phyloP scores from a whole-genome alignment of 768 basidiomycete species.

The Tylopilus rubrobrunneus region DNA sequence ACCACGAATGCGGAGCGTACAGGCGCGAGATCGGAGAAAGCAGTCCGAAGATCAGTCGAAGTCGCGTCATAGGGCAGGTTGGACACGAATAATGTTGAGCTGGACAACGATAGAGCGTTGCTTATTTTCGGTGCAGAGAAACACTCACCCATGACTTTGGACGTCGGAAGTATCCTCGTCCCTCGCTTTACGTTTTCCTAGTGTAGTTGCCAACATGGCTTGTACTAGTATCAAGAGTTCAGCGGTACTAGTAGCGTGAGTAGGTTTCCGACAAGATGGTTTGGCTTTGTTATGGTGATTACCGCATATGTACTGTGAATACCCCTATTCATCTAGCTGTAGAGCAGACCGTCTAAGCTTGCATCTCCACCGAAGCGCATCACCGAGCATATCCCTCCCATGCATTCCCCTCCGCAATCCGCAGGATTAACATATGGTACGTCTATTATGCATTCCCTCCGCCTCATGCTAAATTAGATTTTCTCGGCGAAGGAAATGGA shows the following conservation, averaged over 20 bases:
- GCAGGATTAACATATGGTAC: too few relatives aligned
- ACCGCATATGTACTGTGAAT: too few relatives aligned
- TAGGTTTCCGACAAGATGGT: not conserved
- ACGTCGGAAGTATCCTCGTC: constrained; percentile 13
- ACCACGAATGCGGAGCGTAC: constrained; percentile 94
- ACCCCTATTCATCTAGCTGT: too few relatives aligned
- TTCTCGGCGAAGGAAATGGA: too few relatives aligned
- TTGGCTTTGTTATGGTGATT: constrained; percentile 4
- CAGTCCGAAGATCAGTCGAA: constrained; percentile 83
- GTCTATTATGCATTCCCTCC: too few relatives aligned
- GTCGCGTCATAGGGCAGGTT: constrained; percentile 91
- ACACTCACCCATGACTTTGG: constrained; percentile 22
- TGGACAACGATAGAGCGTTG: constrained; percentile 20
- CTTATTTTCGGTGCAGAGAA: too few relatives aligned
- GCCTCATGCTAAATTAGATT: too few relatives aligned
- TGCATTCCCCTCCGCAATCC: too few relatives aligned
- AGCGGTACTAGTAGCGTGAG: not conserved
- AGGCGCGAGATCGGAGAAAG: constrained; percentile 95
- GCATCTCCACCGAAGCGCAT: too few relatives aligned
- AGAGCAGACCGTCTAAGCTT: too few relatives aligned
- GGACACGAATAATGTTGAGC: constrained; percentile 89
- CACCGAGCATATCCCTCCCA: too few relatives aligned
- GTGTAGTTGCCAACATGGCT: constrained; percentile 7
- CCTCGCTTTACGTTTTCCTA: constrained; percentile 29
- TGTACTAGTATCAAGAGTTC: not conserved